Conservation (phyloP, 2,329 filamentous ascomycete species). For the Blumeria graminis region DNA sequence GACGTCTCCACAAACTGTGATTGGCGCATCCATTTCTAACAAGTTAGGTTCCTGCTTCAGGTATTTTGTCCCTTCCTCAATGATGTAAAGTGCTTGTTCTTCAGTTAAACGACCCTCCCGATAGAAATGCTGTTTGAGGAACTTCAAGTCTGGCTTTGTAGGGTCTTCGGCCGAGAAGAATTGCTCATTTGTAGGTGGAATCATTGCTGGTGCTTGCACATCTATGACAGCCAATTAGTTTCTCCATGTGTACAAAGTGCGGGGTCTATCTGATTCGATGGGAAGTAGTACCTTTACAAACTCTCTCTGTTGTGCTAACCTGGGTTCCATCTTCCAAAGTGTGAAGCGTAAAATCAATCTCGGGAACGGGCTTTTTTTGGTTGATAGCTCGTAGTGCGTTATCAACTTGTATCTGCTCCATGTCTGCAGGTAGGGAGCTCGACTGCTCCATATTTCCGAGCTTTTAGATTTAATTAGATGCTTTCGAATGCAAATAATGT, state of each 20-base stretch:
- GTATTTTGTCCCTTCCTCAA: constrained; percentile 67
- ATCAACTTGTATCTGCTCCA: constrained; percentile 36
- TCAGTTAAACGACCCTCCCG: constrained; percentile 90
- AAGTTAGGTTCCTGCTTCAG: constrained; percentile 81
- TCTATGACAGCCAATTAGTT: constrained; percentile 29
- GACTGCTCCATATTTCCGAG: constrained; percentile 13
- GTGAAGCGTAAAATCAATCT: constrained; percentile 97
- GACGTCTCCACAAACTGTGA: constrained; percentile 94
- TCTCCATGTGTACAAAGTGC: not conserved
- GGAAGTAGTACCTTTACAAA: constrained; percentile 66
- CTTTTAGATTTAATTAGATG: not conserved
- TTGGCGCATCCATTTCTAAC: constrained; percentile 96
- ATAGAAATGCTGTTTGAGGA: constrained; percentile 96
- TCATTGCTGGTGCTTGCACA: constrained; percentile 90
- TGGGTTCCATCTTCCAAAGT: constrained; percentile 94
- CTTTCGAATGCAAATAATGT: too few species aligned
- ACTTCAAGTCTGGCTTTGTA: constrained; percentile 73
- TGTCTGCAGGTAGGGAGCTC: constrained; percentile 6
- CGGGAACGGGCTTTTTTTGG: constrained; percentile 84
- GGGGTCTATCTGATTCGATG: not conserved
- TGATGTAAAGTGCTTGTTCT: constrained; percentile 91
- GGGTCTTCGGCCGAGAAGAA: constrained; percentile 76
- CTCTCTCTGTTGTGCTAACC: constrained; percentile 84
- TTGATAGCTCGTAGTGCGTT: constrained; percentile 79
- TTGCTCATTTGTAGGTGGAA: constrained; percentile 75